Evolutionary conservation across 1,139 yeast species (phyloP).

Genomic region (Scheffersomyces segobiensis): DNA sequence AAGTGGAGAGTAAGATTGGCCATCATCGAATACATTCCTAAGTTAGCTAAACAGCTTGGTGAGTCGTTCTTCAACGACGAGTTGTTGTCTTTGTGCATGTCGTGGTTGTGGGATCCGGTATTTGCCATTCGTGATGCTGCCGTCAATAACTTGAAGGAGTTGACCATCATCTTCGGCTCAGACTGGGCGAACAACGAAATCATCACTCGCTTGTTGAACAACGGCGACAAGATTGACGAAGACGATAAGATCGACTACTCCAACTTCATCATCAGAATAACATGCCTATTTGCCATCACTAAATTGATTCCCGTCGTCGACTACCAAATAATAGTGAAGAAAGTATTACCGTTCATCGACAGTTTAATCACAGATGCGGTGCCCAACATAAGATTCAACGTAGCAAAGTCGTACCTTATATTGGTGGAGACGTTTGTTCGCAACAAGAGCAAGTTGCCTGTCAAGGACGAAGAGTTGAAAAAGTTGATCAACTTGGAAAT

Average conservation of each 20-base stretch:
- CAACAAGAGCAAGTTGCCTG: conserved; percentile 15
- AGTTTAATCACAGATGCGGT: conserved; percentile 76
- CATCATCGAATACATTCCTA: conserved; percentile 93
- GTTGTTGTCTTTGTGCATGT: conserved; percentile 84
- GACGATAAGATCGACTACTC: conserved; percentile 52
- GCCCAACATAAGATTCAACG: conserved; percentile 93
- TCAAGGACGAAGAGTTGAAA: conserved; percentile 22
- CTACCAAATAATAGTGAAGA: conserved; percentile 55
- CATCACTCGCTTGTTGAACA: conserved; percentile 66
- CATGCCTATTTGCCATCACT: conserved; percentile 85
- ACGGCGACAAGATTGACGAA: conserved; percentile 22
- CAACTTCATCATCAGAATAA: conserved; percentile 86
- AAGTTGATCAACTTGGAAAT: conserved; percentile 56
- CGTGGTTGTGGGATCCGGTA: conserved; percentile 98
- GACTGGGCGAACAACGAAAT: conserved; percentile 91
- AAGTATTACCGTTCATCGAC: conserved; percentile 77
- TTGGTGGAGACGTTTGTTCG: conserved; percentile 54
- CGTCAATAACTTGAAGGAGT: conserved; percentile 73
- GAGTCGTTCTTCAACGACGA: conserved; percentile 91
- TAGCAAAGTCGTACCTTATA: conserved; percentile 77
- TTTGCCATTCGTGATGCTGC: conserved; percentile 97
- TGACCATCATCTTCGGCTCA: conserved; percentile 86
- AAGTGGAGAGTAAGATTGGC: conserved; percentile 99
- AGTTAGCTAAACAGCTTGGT: conserved; percentile 94
- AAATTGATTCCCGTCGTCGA: conserved; percentile 72